Evolutionary conservation across 345 rosid genomes (phyloP).

Genomic region (Rhodamnia argentea): DNA sequence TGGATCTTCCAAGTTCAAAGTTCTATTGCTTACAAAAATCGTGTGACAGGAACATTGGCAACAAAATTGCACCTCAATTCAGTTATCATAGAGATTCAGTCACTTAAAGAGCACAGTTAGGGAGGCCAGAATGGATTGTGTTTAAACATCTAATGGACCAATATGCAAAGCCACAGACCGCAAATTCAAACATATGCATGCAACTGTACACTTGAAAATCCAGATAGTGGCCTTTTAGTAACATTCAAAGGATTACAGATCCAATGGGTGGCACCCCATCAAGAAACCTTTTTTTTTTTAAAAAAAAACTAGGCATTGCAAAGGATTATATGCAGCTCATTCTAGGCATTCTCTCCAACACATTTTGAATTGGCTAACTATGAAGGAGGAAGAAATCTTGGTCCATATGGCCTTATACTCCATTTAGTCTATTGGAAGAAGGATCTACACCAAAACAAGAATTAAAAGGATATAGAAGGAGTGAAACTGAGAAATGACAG

Average conservation of each 20-base stretch:
- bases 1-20: background rate
- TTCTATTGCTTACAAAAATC: background rate
- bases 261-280: background rate
- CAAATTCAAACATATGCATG: background rate
- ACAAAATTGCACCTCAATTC: background rate
- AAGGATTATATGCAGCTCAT: background rate
- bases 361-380: background rate
- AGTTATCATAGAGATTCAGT: background rate
- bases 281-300: too few species aligned
- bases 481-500: background rate
- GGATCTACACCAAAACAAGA: background rate
- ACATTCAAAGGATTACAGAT: background rate
- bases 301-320: background rate
- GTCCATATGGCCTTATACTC: background rate
- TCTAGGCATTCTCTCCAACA: background rate
- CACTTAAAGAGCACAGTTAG: background rate
- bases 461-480: background rate
- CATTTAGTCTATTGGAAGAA: background rate
- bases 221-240: background rate
- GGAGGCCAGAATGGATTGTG: background rate
- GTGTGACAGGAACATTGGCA: background rate
- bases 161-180: background rate
- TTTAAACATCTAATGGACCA: background rate
- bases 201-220: background rate
- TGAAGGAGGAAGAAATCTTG: background rate